Base-by-base conservation (phyloP, 768 basidiomycete genomes). In the Termitomyces sp. region DNA sequence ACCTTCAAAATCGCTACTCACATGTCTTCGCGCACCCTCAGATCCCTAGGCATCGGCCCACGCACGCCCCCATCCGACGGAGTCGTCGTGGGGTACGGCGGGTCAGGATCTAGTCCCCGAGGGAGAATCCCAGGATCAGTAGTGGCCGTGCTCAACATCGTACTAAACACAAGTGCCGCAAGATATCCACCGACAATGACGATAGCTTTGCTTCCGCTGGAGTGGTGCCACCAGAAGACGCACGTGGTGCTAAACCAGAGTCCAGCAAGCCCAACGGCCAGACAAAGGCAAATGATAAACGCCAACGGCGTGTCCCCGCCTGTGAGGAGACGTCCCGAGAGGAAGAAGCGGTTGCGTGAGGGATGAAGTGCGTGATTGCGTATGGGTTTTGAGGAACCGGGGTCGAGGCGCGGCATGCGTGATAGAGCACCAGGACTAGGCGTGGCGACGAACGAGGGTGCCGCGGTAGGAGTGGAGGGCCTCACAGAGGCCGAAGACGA, bases 91-190 rank as follows among this genome's bases (percentile, higher is more conserved):
- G 87, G 82, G 63, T 85, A 83, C 9, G 93, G 94, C 0, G 94
- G 94, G 59, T 91, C 83, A 14, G 80, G 86, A 73, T 98, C 96
- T 30, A 98, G 70, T 67, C 89, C 76, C 5, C 95, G 82, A 12
- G 96, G 96, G 23, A 98, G 70, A 52, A 98, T 94, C 11, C 96
- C 96, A 51, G 91, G 88, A 65, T 95, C 90, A 30, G 81, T 77
- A 61, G 84, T 85, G 8, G 92, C 91, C 42, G 92, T 91, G 10
- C 84, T 78, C 52, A 91, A 62, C 90, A 95, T 92, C 58, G 76
- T 85, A 11, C 83, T 82, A 19, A 92, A 72, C 17, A 86, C 87
- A 59, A 96, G 65, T 49, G 89, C 75, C 5, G 75, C 65, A 57
- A 82, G 61, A 61, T 83, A 83, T 8, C 70, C 77, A 39, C 75